phyloP scores from a whole-genome alignment of 805 yeast species.

The Blastobotrys peoriensis region DNA sequence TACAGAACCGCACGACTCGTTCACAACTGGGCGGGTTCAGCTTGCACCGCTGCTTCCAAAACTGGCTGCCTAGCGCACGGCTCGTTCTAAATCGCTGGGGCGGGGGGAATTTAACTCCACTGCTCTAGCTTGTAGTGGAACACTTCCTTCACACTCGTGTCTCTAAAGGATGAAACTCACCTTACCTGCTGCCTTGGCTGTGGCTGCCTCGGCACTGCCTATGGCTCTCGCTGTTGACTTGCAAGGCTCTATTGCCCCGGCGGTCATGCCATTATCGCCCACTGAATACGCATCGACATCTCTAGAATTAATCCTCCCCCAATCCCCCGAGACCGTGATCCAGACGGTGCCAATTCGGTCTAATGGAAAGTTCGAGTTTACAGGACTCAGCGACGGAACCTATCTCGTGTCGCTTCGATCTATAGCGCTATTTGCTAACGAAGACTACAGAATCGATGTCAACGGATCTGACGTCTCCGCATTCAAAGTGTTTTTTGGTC shows the following conservation, averaged over 20 bases:
- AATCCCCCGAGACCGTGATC: background rate
- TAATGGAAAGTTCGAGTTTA: conserved; percentile 22
- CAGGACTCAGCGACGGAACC: conserved; percentile 23
- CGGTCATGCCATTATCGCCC: conserved; percentile 13
- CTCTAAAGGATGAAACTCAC: too few species aligned
- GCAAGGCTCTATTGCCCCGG: conserved; percentile 12
- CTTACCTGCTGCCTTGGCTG: too few species aligned
- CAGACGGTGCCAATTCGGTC: conserved; percentile 5
- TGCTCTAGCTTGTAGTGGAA: too few species aligned
- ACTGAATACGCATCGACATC: conserved; percentile 12
- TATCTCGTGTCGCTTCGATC: conserved; percentile 21
- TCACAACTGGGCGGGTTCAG: too few species aligned
- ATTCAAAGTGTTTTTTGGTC: conserved; percentile 24
- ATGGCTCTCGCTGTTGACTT: conserved; percentile 7
- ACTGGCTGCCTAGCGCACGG: too few species aligned
- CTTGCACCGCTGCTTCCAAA: too few species aligned
- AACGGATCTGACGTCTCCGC: conserved; percentile 23
- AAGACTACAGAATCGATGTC: conserved; percentile 19
- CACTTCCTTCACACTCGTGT: too few species aligned
- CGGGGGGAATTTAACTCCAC: too few species aligned
- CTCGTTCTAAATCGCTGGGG: too few species aligned
- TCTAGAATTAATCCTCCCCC: conserved; percentile 4
- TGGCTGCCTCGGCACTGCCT: too few species aligned
- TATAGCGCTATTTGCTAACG: conserved; percentile 12
- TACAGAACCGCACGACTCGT: too few species aligned